Base-by-base conservation (phyloP, 164 flowering plant genomes). In the Dillenia suffruticosa region DNA sequence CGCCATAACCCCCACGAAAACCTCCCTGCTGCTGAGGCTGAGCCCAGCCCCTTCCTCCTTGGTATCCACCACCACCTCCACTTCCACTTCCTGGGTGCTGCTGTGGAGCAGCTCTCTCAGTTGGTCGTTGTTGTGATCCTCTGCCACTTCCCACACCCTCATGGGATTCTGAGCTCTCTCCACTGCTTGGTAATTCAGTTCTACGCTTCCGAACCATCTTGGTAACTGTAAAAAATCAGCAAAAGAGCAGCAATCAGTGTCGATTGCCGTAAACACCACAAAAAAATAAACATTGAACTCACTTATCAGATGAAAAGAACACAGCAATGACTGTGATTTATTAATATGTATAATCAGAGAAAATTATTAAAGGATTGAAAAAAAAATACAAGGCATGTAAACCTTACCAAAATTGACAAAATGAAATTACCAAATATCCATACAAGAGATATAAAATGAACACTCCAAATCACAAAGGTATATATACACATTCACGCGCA, bases 131-230 rank as follows among this genome's bases (percentile, higher is more conserved):
- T 13, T 78, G 94, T 12, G 76, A n/a, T 16, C 84, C 89, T 51
- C 76, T 75, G n/a, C 83, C 87, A 67, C 71, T 32, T 24, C 79
- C 68, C 1, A 60, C 71, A 46, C 73, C 54, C 67, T 84, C 82
- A 44, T 75, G 92, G 43, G 86, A 22, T 49, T 73, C 82, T 12
- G 92, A 84, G 64, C 88, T 75, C 66, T 83, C 89, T 26, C 84
- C 80, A 6, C 73, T 70, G 17, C 81, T 67, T 46, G 82, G 74
- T 54, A 14, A 63, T 1, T 80, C 85, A 56, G 80, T 81, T 71
- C 87, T 85, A 71, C 61, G 84, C 85, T 88, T 89, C 71, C 86
- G 74, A 56, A 62, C 84, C 96, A 92, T 92, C 64, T 51, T 70
- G 53, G 54, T 22, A 62, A 16, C 60, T 62, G 56, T 19, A 8